These are phyloP conservation scores for Brettanomyces anomalus DNA, from an alignment of 805 yeast genomes.

Conservation along the genomic window DNA sequence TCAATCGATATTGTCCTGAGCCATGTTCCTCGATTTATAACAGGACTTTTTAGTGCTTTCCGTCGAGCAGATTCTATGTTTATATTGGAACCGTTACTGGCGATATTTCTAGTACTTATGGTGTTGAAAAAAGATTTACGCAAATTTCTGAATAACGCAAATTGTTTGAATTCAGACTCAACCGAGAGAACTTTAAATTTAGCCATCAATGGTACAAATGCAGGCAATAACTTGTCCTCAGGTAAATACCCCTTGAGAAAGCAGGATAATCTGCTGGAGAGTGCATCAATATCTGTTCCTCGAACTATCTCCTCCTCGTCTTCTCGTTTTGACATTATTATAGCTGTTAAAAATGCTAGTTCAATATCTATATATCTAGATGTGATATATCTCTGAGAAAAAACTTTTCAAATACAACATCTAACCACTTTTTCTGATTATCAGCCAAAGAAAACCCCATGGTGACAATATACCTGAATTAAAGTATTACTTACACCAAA, in stretches of 20 bases:
- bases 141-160: constrained; percentile 28
- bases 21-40: constrained; percentile 66
- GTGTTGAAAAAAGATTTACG: constrained; percentile 29
- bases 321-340: not conserved
- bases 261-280: constrained; percentile 56
- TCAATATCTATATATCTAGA: no score
- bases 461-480: no score
- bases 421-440: no score
- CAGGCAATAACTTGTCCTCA: constrained; percentile 27
- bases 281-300: constrained; percentile 59
- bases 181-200: constrained; percentile 29
- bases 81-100: not conserved
- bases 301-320: constrained; percentile 15
- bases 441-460: no score
- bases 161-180: constrained; percentile 26
- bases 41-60: constrained; percentile 38
- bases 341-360: no score
- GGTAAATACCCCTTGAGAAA: constrained; percentile 37
- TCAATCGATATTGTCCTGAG: constrained; percentile 50
- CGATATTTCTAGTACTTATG: not conserved
- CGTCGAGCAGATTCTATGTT: not conserved
- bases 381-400: no score
- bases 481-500: no score
- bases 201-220: constrained; percentile 26
- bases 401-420: no score